Percentiles rank a stretch among this genome's conserved stretches.
These are phyloP conservation scores for Cephaloascus albidus DNA, from an alignment of 805 yeast species.

Conservation along the genomic window DNA sequence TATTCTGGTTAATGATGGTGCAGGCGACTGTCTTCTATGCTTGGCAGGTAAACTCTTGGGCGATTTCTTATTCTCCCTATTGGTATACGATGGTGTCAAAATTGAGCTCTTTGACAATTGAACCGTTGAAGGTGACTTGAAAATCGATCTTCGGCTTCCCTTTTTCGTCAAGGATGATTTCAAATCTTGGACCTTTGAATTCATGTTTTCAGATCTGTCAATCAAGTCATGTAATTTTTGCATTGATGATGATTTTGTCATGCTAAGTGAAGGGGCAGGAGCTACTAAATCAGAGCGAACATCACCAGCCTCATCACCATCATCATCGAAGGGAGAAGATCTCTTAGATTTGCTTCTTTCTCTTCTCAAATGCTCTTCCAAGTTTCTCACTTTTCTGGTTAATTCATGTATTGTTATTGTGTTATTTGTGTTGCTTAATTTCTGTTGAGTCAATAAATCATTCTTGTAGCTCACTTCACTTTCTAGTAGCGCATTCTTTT, in stretches of 20 bases:
- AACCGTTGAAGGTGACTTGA: background rate
- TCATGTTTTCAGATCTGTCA: background rate
- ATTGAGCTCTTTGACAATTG: background rate
- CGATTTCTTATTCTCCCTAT: background rate
- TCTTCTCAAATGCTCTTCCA: background rate
- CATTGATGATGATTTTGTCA: background rate
- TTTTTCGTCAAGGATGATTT: background rate
- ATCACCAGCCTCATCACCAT: background rate
- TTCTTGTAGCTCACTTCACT: slow-evolving; percentile 20
- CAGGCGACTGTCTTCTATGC: background rate
- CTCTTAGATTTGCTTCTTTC: background rate
- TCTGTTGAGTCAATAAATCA: slow-evolving; percentile 13
- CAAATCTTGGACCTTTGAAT: background rate
- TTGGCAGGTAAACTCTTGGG: background rate
- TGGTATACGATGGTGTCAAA: background rate
- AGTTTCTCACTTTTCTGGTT: background rate
- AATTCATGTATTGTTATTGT: background rate
- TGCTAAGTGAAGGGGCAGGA: background rate
- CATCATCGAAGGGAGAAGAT: background rate
- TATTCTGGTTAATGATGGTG: background rate
- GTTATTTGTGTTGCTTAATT: slow-evolving; percentile 3
- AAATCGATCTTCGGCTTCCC: background rate
- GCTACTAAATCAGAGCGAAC: background rate
- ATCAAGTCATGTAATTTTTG: background rate
- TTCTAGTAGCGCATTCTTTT: slow-evolving; percentile 27